Conservation (phyloP, 345 rosid genomes). For the Barbarea vulgaris region DNA sequence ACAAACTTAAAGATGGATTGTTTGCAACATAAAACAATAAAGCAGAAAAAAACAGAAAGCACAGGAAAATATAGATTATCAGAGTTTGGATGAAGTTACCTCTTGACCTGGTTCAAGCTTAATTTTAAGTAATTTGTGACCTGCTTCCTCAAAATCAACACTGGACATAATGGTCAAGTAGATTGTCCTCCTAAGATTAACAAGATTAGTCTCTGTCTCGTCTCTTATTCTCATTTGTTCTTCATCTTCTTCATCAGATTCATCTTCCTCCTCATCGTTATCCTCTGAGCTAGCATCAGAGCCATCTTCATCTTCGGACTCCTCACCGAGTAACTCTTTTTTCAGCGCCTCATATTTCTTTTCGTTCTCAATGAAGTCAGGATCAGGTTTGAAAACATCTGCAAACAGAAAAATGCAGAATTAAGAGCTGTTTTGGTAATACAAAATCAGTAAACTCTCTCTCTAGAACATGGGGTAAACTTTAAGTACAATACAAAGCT, state of each 20-base stretch:
- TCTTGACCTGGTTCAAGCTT: constrained; percentile 99
- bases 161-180: constrained; percentile 97
- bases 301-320: constrained; percentile 81
- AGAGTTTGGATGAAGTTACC: constrained; percentile 48
- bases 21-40: not conserved
- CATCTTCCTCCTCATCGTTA: constrained; percentile 53
- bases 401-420: constrained; percentile 25
- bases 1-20: not conserved
- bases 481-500: constrained; percentile 30
- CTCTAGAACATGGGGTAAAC: not conserved
- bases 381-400: constrained; percentile 81
- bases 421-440: not conserved
- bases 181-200: constrained; percentile 94
- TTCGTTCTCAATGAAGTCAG: constrained; percentile 85
- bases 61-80: not conserved
- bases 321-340: constrained; percentile 87
- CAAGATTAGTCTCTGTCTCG: constrained; percentile 96
- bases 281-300: constrained; percentile 71
- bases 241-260: constrained; percentile 73
- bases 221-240: constrained; percentile 76
- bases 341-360: constrained; percentile 81
- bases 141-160: constrained; percentile 98
- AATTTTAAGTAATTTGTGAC: constrained; percentile 90
- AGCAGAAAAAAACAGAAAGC: constrained; percentile 1
- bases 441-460: constrained; percentile 1